phyloP scores from a whole-genome alignment of 805 yeast species.

The Yamadazyma nakazawae region DNA sequence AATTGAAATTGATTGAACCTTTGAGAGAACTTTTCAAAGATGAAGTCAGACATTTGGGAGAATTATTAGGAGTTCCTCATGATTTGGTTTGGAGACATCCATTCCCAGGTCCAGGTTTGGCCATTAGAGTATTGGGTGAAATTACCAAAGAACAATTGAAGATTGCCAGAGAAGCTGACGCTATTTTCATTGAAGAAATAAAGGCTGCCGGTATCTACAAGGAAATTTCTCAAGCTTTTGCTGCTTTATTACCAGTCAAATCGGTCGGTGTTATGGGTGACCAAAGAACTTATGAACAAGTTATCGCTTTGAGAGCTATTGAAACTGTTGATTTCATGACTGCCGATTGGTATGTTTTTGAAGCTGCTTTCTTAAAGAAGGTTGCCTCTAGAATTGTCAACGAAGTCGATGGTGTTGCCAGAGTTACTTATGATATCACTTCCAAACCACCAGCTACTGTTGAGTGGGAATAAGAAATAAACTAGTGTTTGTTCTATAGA shows the following conservation, averaged over 20 bases:
- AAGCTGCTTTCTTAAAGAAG: conserved; percentile 83
- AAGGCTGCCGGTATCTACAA: conserved; percentile 88
- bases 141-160: conserved; percentile 90
- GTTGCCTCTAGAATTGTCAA: conserved; percentile 96
- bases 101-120: conserved; percentile 99
- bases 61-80: conserved; percentile 89
- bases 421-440: conserved; percentile 98
- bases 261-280: conserved; percentile 99
- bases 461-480: conserved; percentile 86
- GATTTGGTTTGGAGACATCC: conserved; percentile 99
- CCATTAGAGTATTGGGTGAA: conserved; percentile 96
- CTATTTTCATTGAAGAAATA: conserved; percentile 94
- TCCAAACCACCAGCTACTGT: conserved; percentile 99
- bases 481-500: conserved; percentile 1
- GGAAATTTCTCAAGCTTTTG: conserved; percentile 95
- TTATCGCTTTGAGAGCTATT: conserved; percentile 96
- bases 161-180: conserved; percentile 97
- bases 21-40: conserved; percentile 97
- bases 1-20: conserved; percentile 96
- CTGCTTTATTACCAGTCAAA: conserved; percentile 93
- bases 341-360: conserved; percentile 98
- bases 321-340: conserved; percentile 99
- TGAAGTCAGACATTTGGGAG: conserved; percentile 96
- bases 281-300: conserved; percentile 98
- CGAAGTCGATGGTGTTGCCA: conserved; percentile 98